These are phyloP conservation scores for Saitozyma podzolica DNA, from an alignment of 768 basidiomycete species.

Conservation along the genomic window DNA sequence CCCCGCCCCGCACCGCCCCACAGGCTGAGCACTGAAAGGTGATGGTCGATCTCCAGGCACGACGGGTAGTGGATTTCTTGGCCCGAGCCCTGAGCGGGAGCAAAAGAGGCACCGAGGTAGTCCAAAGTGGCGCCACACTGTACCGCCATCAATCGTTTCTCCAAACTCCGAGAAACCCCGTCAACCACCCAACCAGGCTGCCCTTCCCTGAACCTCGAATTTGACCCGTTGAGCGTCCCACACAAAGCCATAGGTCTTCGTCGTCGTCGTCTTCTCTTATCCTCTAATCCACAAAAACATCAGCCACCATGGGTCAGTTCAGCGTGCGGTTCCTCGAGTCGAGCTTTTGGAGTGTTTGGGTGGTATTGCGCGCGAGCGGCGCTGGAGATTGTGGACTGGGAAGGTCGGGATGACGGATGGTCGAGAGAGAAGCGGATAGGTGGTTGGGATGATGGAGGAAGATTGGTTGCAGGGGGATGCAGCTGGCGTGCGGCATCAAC, in stretches of 20 bases:
- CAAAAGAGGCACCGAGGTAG: not conserved
- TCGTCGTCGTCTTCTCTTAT: not conserved
- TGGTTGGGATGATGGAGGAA: too few species aligned
- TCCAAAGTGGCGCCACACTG: not conserved
- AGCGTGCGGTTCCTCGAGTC: too few species aligned
- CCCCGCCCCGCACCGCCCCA: too few species aligned
- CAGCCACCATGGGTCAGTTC: slow-evolving; percentile 44
- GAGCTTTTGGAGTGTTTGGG: too few species aligned
- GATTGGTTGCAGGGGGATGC: too few species aligned
- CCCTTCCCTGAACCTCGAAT: not conserved
- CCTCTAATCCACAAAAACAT: slow-evolving; percentile 19
- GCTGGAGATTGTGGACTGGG: not conserved
- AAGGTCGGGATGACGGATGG: slow-evolving; percentile 2
- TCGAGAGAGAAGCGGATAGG: too few species aligned
- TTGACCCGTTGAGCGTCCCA: not conserved
- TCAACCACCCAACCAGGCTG: not conserved
- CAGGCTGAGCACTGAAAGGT: too few species aligned
- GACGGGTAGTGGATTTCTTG: not conserved
- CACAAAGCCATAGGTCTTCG: too few species aligned
- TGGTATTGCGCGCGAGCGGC: not conserved
- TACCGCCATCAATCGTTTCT: not conserved
- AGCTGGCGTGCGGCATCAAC: too few species aligned
- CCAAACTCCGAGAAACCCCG: slow-evolving; percentile 36
- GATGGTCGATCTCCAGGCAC: not conserved
- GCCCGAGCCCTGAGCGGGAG: not conserved